Evolutionary conservation across 441 rosid species (phyloP).

Genomic region (Melastoma candidum): DNA sequence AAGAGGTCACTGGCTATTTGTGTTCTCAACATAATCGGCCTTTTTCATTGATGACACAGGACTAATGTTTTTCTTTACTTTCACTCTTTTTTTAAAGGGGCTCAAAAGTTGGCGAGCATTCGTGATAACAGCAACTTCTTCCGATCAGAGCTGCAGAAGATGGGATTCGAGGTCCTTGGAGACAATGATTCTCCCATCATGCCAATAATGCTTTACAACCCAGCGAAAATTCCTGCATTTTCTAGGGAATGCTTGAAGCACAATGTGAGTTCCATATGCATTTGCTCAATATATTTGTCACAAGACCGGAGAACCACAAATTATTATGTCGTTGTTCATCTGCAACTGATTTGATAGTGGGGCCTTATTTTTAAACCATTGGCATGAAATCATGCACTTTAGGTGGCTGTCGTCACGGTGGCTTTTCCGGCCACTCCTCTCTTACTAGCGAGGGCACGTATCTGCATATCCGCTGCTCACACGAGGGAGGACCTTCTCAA

Average conservation of each 20-base stretch:
- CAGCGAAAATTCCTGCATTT: slow-evolving; percentile 86
- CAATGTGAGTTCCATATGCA: slow-evolving; percentile 31
- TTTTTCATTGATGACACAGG: slow-evolving; percentile 1
- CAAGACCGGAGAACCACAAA: background rate
- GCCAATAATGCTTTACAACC: slow-evolving; percentile 95
- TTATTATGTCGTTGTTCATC: background rate
- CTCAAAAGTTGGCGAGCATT: slow-evolving; percentile 74
- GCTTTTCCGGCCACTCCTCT: slow-evolving; percentile 89
- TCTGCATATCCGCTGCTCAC: slow-evolving; percentile 86
- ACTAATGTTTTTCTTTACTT: too few species aligned
- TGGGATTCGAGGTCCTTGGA: slow-evolving; percentile 96
- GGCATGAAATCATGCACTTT: slow-evolving; percentile 6
- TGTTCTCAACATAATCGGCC: background rate
- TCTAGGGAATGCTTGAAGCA: slow-evolving; percentile 76
- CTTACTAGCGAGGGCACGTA: slow-evolving; percentile 80
- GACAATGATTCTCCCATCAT: slow-evolving; percentile 90
- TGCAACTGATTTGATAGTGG: too few species aligned
- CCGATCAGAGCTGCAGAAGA: slow-evolving; percentile 75
- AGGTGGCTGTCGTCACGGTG: slow-evolving; percentile 75
- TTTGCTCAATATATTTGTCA: background rate
- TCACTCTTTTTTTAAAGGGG: slow-evolving; percentile 29
- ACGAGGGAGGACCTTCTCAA: slow-evolving; percentile 60
- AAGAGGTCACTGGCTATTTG: slow-evolving; percentile 35
- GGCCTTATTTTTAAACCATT: too few species aligned
- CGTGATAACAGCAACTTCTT: slow-evolving; percentile 90